Percentiles rank a stretch among this genome's conserved stretches.
These are phyloP conservation scores for Fusarium keratoplasticum DNA, from an alignment of 2,329 filamentous ascomycete genomes.

Conservation along the genomic window DNA sequence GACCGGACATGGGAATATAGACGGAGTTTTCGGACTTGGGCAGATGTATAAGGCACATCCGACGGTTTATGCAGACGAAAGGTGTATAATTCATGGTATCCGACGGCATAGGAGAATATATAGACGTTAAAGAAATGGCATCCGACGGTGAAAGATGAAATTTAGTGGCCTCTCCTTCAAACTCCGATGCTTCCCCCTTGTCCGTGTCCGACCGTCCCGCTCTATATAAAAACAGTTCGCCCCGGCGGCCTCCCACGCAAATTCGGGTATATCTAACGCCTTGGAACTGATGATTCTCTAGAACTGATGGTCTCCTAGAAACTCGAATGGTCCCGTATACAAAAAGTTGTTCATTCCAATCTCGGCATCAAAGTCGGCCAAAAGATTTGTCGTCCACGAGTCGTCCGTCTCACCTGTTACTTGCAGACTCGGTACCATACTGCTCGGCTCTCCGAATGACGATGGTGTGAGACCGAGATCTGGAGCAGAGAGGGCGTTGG, in stretches of 20 bases:
- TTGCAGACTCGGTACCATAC: slow-evolving; percentile 25
- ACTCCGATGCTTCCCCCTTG: slow-evolving; percentile 27
- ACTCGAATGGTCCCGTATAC: slow-evolving; percentile 37
- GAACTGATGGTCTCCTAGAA: slow-evolving; percentile 27
- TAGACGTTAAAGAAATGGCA: background rate
- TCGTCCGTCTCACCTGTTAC: slow-evolving; percentile 26
- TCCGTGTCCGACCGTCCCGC: slow-evolving; percentile 19
- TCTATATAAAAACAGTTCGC: slow-evolving; percentile 11
- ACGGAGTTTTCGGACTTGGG: slow-evolving; percentile 32
- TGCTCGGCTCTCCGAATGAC: slow-evolving; percentile 10
- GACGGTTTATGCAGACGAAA: slow-evolving; percentile 1
- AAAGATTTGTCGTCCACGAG: slow-evolving; percentile 29
- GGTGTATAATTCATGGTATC: background rate
- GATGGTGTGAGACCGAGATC: slow-evolving; percentile 22
- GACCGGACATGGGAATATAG: slow-evolving; percentile 33
- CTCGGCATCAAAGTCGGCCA: slow-evolving; percentile 34
- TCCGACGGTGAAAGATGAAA: slow-evolving; percentile 12
- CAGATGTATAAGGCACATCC: slow-evolving; percentile 5
- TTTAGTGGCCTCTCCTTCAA: background rate
- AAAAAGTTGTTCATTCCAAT: slow-evolving; percentile 31
- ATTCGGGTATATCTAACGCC: background rate
- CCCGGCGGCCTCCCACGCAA: background rate
- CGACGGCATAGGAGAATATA: background rate
- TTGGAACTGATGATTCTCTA: background rate
- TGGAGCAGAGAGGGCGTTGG: slow-evolving; percentile 1